Base-by-base conservation (phyloP, 192 early-diverging fungal genomes). In the Coemansia sp. region DNA sequence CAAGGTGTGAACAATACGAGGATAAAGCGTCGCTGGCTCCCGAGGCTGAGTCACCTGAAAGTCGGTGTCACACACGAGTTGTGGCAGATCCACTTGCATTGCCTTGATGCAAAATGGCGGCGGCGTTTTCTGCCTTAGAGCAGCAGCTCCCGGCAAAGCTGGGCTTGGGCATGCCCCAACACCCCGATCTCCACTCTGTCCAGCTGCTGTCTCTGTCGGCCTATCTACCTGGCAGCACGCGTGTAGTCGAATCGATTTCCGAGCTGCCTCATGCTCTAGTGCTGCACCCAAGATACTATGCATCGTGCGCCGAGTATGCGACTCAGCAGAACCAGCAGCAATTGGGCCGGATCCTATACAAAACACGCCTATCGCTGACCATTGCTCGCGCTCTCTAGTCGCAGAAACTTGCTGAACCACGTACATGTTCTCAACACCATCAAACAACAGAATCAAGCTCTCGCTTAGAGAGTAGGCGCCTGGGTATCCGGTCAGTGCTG, bases 51-150 rank as follows among this genome's bases (percentile, higher is more conserved):
- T 8, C 9, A 2, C 2, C 33, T 36, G 35, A 16, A 20, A 21
- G 34, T 4, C 56, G 5, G 18, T 7, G 28, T 3, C 21, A 18
- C 18, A 3, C 8, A 7, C 56, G 28, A 28, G 10, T 13, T 10
- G 8, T 21, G 66, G 55, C 8, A 74, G 11, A 14, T 63, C 57
- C 7, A 81, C 50, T 35, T 75, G 63, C 11, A 81, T 20, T 1
- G 73, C 78, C 13, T 70, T 59, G 0, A 81, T 66, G 34, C 73
- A 72, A 33, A 69, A 81, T 2, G 69, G 46, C 33, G 73, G 65
- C 40, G 23, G 26, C 0, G 59, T 9, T 31, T 39, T 63, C 4
- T 68, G 51, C 33, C 56, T 34, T n/a, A 14, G 9, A 6, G 33
- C 53, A 33, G 53, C n/a, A 13, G 16, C 5, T 5, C 31, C 53